Evolutionary conservation across 2,329 filamentous ascomycete species (phyloP).

Genomic region (Penicillium sp.): DNA sequence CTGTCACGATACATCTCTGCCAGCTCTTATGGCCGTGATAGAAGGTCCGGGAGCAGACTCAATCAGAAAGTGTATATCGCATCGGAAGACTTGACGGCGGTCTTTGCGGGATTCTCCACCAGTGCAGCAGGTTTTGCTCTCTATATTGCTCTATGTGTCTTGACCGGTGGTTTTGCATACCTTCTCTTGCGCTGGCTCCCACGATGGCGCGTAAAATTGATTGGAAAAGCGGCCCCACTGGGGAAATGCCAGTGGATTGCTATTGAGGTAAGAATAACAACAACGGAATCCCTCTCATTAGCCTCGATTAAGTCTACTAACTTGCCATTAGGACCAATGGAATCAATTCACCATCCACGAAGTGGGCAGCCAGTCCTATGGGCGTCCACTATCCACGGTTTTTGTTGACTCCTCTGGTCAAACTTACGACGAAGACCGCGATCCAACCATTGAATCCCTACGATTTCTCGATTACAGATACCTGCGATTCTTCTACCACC

Average conservation of each 20-base stretch:
- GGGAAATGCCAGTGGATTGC: conserved; percentile 85
- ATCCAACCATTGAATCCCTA: conserved; percentile 73
- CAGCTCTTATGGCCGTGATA: conserved; percentile 65
- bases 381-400: conserved; percentile 63
- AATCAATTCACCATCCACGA: conserved; percentile 80
- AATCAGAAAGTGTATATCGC: conserved; percentile 92
- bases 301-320: conserved; percentile 23
- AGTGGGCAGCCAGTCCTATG: conserved; percentile 61
- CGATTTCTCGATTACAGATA: conserved; percentile 89
- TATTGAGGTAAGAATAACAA: conserved; percentile 63
- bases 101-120: conserved; percentile 86
- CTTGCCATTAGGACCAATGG: conserved; percentile 75
- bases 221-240: conserved; percentile 69
- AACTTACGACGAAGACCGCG: conserved; percentile 65
- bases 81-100: conserved; percentile 91
- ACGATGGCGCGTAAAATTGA: conserved; percentile 74
- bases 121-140: conserved; percentile 66
- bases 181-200: conserved; percentile 89
- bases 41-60: conserved; percentile 61
- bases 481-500: conserved; percentile 88
- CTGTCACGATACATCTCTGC: conserved; percentile 71
- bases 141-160: conserved; percentile 70
- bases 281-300: background rate
- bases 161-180: conserved; percentile 76
- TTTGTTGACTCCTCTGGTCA: conserved; percentile 54